These are phyloP conservation scores for Hypoxylon fragiforme DNA, from an alignment of 495 filamentous ascomycete genomes.

Conservation along the genomic window DNA sequence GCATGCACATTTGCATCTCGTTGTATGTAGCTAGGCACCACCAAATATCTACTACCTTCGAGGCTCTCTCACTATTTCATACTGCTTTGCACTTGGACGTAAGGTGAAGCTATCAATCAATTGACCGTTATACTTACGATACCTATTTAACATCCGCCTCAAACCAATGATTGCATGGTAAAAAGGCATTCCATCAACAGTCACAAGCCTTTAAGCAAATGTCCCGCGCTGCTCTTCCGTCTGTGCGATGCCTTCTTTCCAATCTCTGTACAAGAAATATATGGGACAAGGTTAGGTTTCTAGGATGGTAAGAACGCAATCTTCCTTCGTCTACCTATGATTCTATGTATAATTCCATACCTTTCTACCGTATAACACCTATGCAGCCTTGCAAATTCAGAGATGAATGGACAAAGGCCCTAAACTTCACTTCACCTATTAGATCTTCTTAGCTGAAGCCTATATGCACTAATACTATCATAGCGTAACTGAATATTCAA, in stretches of 20 bases:
- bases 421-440: too few relatives aligned
- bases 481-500: conserved; percentile 73
- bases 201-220: too few relatives aligned
- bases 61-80: too few relatives aligned
- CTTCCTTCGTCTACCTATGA: conserved; percentile 29
- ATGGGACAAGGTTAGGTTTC: conserved; percentile 82
- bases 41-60: too few relatives aligned
- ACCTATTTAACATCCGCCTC: too few relatives aligned
- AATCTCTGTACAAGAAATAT: conserved; percentile 56
- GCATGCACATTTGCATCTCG: too few relatives aligned
- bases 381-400: neutral
- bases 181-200: neutral
- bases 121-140: too few relatives aligned
- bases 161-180: too few relatives aligned
- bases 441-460: conserved; percentile 3
- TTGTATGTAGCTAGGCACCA: too few relatives aligned
- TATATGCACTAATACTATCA: conserved; percentile 28
- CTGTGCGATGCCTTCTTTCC: conserved; percentile 68
- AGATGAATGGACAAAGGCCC: neutral
- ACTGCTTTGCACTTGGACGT: too few relatives aligned
- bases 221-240: conserved; percentile 57
- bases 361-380: too few relatives aligned
- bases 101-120: too few relatives aligned
- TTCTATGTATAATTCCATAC: neutral
- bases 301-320: conserved; percentile 74